Evolutionary conservation across 2,329 filamentous ascomycete genomes (phyloP), one percentile per base, ranked within the genome.

Genomic region (Alternaria ventricosa): DNA sequence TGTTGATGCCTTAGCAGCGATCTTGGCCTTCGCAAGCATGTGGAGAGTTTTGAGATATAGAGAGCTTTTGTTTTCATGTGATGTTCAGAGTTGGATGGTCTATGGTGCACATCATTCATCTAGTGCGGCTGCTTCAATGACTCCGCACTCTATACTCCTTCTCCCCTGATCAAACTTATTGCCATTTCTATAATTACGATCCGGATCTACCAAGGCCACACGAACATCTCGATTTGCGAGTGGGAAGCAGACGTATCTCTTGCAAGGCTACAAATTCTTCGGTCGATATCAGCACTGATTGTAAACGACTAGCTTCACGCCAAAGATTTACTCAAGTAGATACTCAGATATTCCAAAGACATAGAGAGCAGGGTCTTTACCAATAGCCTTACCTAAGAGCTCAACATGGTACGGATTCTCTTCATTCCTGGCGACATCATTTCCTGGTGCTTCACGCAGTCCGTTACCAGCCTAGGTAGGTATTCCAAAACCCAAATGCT

Each of bases 201-300:
- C 5, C 15, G 8, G 6, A 12, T 23, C 49, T 36, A 15, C 8
- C 3, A 33, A 3, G n/a, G 18, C 13, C 13, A 33, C 18, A 33
- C 10, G 30, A 6, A 22, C 0, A 33, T 7, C 2, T 15, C 36
- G 5, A 3, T 11, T 2, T 5, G 18, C 12, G 10, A 13, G 12
- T 15, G 11, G 1, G 12, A 9, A 6, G 2, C 5, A 5, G 11
- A 13, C 20, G 18, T 22, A 1, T 7, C 27, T 11, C 6, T n/a
- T 6, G 0, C 5, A n/a, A 15, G 2, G 2, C 3, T 18, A 10
- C 3, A 23, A 2, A 5, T 2, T 7, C 3, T 0, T 51, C 18
- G 9, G 10, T 11, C 3, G 6, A 10, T 23, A 36, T 15, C 4
- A 51, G 9, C 49, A 23, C 49, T 51, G 10, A 23, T 36, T 22